A percentile compares a stretch with the other conserved stretches of the same genome.
These are phyloP conservation scores for Sextonia rubra DNA, from an alignment of 164 flowering plant genomes.

Conservation along the genomic window DNA sequence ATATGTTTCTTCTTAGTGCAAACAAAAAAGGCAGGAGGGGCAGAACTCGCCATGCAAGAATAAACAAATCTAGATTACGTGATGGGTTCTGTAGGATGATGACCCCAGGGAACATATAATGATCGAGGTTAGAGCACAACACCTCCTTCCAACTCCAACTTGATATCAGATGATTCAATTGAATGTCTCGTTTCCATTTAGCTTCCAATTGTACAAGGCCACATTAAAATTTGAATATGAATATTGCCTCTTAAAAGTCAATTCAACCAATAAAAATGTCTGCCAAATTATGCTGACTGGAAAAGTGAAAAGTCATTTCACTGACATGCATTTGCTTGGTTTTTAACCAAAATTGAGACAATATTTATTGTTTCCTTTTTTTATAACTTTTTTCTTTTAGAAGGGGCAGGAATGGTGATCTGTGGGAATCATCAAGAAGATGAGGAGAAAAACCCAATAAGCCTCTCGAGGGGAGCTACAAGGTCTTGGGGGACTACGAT, in stretches of 20 bases:
- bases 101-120: too few relatives aligned
- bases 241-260: neutral
- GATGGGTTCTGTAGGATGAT: too few relatives aligned
- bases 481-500: conserved; percentile 56
- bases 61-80: too few relatives aligned
- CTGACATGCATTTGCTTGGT: neutral
- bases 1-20: neutral
- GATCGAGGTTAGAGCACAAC: too few relatives aligned
- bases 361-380: neutral
- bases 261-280: neutral
- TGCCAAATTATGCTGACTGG: too few relatives aligned
- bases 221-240: too few relatives aligned
- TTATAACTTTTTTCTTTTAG: neutral
- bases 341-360: neutral
- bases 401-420: conserved; percentile 24
- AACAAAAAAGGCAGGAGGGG: neutral
- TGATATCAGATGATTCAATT: too few relatives aligned
- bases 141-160: too few relatives aligned
- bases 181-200: too few relatives aligned
- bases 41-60: neutral
- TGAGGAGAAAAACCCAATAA: conserved; percentile 29
- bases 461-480: conserved; percentile 32
- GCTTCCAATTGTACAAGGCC: too few relatives aligned
- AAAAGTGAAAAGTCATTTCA: too few relatives aligned
- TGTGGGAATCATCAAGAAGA: conserved; percentile 31